These are phyloP conservation scores for Aegilops umbellulata DNA, from an alignment of 176 grass and related monocot species.

Conservation along the genomic window DNA sequence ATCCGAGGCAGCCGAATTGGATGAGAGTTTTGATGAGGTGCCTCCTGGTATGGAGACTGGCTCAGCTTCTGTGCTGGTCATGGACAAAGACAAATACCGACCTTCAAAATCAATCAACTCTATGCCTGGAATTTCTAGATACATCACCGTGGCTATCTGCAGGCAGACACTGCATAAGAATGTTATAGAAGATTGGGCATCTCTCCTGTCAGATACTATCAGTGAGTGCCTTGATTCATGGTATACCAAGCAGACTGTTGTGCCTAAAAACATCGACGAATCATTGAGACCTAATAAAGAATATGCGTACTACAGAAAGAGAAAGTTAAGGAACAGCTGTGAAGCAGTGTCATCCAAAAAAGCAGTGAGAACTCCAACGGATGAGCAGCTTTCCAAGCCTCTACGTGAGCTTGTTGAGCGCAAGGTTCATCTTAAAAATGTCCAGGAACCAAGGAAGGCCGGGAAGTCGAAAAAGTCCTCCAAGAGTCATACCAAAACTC, in stretches of 20 bases:
- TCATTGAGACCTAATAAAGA: slow-evolving; percentile 37
- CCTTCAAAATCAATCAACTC: slow-evolving; percentile 34
- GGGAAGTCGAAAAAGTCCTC: slow-evolving; percentile 21
- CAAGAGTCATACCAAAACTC: slow-evolving; percentile 22
- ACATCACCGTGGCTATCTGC: slow-evolving; percentile 60
- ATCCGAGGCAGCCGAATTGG: slow-evolving; percentile 22
- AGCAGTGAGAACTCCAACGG: slow-evolving; percentile 27
- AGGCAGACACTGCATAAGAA: slow-evolving; percentile 65
- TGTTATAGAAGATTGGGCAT: slow-evolving; percentile 49
- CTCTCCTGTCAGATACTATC: slow-evolving; percentile 52
- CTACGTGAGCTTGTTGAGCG: slow-evolving; percentile 45
- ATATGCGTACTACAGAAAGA: slow-evolving; percentile 77
- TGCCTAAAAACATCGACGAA: slow-evolving; percentile 29
- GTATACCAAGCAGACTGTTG: slow-evolving; percentile 30
- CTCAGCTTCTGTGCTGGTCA: slow-evolving; percentile 24
- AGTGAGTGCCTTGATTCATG: slow-evolving; percentile 53
- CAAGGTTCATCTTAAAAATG: slow-evolving; percentile 41
- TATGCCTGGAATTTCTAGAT: slow-evolving; percentile 59
- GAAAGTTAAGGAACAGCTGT: slow-evolving; percentile 53
- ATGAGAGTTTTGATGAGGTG: slow-evolving; percentile 66
- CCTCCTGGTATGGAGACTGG: slow-evolving; percentile 60
- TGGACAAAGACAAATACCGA: slow-evolving; percentile 42
- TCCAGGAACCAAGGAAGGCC: slow-evolving; percentile 28
- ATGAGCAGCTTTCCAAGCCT: slow-evolving; percentile 52
- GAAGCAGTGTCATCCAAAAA: slow-evolving; percentile 27